Conservation (phyloP, 768 basidiomycete genomes). For the Pisolithus orientalis region DNA sequence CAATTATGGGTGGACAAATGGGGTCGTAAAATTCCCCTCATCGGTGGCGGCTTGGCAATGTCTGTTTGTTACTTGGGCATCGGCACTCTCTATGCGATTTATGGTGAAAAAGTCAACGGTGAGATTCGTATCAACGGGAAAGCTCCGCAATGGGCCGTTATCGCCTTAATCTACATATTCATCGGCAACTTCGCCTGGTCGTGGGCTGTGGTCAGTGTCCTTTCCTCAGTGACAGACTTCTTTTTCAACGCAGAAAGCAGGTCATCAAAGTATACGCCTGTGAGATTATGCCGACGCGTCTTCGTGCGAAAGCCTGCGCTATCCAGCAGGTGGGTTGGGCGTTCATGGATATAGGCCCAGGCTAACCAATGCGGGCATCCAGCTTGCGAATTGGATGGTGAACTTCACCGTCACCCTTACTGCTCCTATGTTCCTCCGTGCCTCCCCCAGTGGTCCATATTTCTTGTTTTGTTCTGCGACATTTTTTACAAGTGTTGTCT, state of each 20-base stretch:
- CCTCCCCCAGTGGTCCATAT: constrained; percentile 40
- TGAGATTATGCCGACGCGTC: constrained; percentile 44
- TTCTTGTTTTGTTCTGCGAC: constrained; percentile 39
- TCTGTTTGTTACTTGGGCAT: constrained; percentile 35
- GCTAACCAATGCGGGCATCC: constrained; percentile 5
- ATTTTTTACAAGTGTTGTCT: constrained; percentile 32
- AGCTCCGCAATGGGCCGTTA: constrained; percentile 31
- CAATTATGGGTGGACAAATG: constrained; percentile 37
- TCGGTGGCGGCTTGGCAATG: constrained; percentile 38
- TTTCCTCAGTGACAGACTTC: background rate
- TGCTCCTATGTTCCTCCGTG: constrained; percentile 40
- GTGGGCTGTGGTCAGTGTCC: constrained; percentile 35
- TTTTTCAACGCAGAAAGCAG: constrained; percentile 7
- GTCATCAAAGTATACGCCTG: constrained; percentile 34
- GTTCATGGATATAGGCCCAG: background rate
- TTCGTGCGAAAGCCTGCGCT: constrained; percentile 39
- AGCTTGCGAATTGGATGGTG: constrained; percentile 25
- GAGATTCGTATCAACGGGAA: constrained; percentile 18
- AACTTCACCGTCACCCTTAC: constrained; percentile 41
- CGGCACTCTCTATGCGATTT: constrained; percentile 37
- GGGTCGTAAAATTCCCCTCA: constrained; percentile 30
- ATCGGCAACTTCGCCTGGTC: constrained; percentile 36
- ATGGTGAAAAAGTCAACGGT: constrained; percentile 26
- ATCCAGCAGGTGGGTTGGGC: constrained; percentile 34
- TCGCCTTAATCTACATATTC: constrained; percentile 43